Percentiles rank a stretch among this genome's conserved stretches.
These are phyloP conservation scores for Knufia petricola DNA, from an alignment of 2,329 filamentous ascomycete genomes.

Conservation along the genomic window DNA sequence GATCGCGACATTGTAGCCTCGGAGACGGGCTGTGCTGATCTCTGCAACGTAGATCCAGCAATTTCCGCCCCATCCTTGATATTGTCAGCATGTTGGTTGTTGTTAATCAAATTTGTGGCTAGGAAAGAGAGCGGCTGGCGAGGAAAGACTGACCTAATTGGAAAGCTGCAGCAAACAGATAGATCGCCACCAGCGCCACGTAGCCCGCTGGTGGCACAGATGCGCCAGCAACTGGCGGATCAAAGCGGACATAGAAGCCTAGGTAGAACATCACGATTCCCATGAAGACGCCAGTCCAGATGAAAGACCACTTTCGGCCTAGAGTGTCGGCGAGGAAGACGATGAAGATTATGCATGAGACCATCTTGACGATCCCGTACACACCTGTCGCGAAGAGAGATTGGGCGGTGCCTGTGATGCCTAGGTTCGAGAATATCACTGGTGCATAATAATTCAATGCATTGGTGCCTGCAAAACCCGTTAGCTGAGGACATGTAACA, in stretches of 20 bases:
- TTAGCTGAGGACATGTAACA: constrained; percentile 15
- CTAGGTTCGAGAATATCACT: constrained; percentile 57
- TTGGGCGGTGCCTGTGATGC: constrained; percentile 47
- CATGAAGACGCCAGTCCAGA: constrained; percentile 57
- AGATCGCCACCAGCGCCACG: constrained; percentile 61
- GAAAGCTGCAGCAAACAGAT: constrained; percentile 61
- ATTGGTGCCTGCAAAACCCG: constrained; percentile 32
- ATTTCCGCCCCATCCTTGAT: constrained; percentile 58
- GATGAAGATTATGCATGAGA: constrained; percentile 54
- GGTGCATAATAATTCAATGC: constrained; percentile 52
- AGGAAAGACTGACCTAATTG: neutral
- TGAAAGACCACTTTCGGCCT: constrained; percentile 52
- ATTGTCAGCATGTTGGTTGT: neutral
- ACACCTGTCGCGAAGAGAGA: constrained; percentile 64
- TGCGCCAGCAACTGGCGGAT: constrained; percentile 45
- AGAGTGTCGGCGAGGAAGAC: constrained; percentile 60
- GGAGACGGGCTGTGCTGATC: constrained; percentile 57
- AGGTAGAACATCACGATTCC: constrained; percentile 58
- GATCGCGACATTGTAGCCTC: constrained; percentile 58
- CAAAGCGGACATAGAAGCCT: constrained; percentile 58
- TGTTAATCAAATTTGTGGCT: neutral
- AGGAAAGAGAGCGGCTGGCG: neutral
- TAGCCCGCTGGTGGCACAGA: constrained; percentile 58
- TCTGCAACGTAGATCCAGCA: constrained; percentile 66
- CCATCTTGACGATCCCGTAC: constrained; percentile 63